Base-by-base conservation (phyloP, 805 yeast genomes). In the Barnettozyma botsteinii region DNA sequence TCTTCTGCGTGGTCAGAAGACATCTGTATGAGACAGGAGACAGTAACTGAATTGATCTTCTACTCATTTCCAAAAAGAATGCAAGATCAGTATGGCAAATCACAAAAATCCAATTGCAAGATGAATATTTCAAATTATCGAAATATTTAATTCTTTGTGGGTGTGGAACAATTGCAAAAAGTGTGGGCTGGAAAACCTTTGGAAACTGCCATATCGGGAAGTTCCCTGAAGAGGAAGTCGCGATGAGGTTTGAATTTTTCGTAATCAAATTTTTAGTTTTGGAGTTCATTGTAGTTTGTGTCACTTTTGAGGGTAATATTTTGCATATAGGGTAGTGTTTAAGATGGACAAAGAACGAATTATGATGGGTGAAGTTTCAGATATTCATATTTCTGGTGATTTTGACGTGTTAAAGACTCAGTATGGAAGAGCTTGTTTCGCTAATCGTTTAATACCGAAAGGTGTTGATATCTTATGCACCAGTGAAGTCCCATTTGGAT, bases 351-450 rank as follows among this genome's bases (percentile, higher is more conserved):
- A 27, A 7, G 30, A 27, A 14, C 10, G n/a, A n/a, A n/a, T n/a
- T n/a, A n/a, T 27, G 1, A 4, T 7, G 30, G 31, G 36, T 7
- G 11, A 6, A 17, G 22, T 17, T 9, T 25, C 36, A 15, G 39
- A 35, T 9, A 53, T 55, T 17, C 12, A 13, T 3, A 26, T 66
- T 2, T 66, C 71, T 0, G 57, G 58, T 1, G 44, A 35, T 13
- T 69, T 69, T 43, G 51, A 49, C 6, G 65, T 71, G 2, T 43
- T 50, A 4, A 54, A 59, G 28, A 75, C 81, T 4, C 55, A 58
- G 30, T 73, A 71, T 27, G 83, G 84, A n/a, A 63, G 85, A 40
- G 85, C 84, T 1, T 77, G 81, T 48, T 79, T 73, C 52, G 72
- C 84, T 9, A 47, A 42, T 0, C 22, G 25, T 2, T 42, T 51